phyloP scores from a whole-genome alignment of 2,329 filamentous ascomycete genomes.

The Lanzia echinophila region DNA sequence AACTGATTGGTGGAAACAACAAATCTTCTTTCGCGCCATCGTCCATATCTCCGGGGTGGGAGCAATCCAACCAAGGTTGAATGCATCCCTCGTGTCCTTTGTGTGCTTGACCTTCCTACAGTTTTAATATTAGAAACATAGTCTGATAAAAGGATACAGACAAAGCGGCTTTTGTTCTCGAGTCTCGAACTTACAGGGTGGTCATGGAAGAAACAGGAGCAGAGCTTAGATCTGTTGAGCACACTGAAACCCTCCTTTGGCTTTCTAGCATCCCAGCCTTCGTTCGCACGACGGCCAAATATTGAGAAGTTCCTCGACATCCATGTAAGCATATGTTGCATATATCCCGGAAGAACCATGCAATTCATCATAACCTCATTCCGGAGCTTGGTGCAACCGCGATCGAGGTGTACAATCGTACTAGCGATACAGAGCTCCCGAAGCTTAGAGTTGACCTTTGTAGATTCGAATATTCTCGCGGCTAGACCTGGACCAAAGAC shows the following conservation, averaged over 20 bases:
- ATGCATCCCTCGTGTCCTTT: conserved; percentile 8
- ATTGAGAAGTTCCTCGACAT: conserved; percentile 14
- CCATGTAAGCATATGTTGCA: conserved; percentile 17
- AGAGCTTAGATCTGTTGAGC: conserved; percentile 9
- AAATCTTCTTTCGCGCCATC: not conserved
- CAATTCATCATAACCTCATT: conserved; percentile 12
- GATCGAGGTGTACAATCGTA: conserved; percentile 16
- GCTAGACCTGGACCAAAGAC: conserved; percentile 13
- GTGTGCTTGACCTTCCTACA: conserved; percentile 5
- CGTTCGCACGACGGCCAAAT: conserved; percentile 10
- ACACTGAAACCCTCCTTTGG: conserved; percentile 12
- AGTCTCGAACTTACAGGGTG: conserved; percentile 5
- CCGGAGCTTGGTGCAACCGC: conserved; percentile 13
- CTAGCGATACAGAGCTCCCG: conserved; percentile 16
- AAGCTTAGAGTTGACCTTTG: conserved; percentile 14
- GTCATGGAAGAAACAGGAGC: conserved; percentile 13
- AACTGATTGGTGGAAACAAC: not conserved
- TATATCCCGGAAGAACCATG: conserved; percentile 6
- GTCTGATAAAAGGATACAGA: too few species aligned
- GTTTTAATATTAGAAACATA: too few species aligned
- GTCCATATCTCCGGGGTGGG: not conserved
- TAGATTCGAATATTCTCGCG: conserved; percentile 8
- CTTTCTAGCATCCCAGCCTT: conserved; percentile 4
- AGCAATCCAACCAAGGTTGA: not conserved
- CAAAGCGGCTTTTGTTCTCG: too few species aligned